phyloP scores from a whole-genome alignment of 176 grass and related monocot genomes.

The Elymus sibiricus region DNA sequence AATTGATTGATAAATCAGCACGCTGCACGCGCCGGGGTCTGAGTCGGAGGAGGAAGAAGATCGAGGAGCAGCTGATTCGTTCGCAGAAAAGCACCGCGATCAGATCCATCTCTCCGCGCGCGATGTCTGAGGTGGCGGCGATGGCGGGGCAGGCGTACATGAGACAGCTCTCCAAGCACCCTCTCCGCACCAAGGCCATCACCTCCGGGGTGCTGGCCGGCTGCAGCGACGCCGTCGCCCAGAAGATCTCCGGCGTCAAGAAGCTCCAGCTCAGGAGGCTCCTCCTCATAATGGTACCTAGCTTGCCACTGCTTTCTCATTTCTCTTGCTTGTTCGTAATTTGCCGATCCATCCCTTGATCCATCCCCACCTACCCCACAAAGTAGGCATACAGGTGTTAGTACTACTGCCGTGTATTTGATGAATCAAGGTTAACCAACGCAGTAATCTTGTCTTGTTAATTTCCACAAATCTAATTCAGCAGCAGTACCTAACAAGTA shows the following conservation, averaged over 20 bases:
- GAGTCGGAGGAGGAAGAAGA: not conserved
- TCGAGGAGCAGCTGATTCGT: not conserved
- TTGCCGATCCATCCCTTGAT: not conserved
- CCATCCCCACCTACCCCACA: not conserved
- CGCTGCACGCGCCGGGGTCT: not conserved
- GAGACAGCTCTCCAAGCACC: slow-evolving; percentile 59
- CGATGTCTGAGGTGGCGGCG: slow-evolving; percentile 76
- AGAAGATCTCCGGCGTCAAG: slow-evolving; percentile 60
- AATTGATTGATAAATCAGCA: not conserved
- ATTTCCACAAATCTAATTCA: not conserved
- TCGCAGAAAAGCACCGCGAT: not conserved
- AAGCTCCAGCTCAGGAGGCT: slow-evolving; percentile 68
- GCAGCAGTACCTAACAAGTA: not conserved
- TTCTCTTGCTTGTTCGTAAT: not conserved
- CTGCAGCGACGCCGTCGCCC: slow-evolving; percentile 71
- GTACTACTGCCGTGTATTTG: not conserved
- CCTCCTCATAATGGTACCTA: slow-evolving; percentile 62
- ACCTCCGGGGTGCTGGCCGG: slow-evolving; percentile 73
- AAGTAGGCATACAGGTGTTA: not conserved
- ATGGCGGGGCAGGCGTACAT: slow-evolving; percentile 72
- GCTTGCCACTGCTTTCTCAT: not conserved
- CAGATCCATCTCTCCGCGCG: not conserved
- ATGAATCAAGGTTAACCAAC: not conserved
- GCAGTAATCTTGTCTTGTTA: not conserved
- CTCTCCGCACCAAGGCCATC: slow-evolving; percentile 87